Evolutionary conservation across 306 rosid species (phyloP), one percentile per base, ranked within the genome.

Genomic region (Adenanthera pavonina): DNA sequence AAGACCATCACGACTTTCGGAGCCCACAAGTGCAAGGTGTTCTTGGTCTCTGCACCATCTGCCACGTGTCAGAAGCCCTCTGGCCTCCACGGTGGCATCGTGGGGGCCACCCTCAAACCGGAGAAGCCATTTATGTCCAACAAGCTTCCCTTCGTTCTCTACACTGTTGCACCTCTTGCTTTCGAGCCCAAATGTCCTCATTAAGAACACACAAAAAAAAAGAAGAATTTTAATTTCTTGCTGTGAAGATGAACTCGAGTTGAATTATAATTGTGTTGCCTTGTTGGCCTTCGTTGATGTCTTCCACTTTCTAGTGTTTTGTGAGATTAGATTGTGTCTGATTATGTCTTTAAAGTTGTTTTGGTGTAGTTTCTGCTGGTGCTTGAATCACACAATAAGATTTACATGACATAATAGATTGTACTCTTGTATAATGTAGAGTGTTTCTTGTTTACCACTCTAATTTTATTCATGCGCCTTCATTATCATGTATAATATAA

Each of bases 111-210:
- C 3, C 87, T 91, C 11, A 83, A 72, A 82, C 91, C 97, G 0
- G 81, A 84, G 69, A 92, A 88, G 91, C 80, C 91, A 0, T 89
- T 76, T 51, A 1, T 71, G 19, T 61, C 69, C 17, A 5, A 83
- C 53, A 90, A 89, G 59, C 87, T 79, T 8, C 91, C 92, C 0
- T 91, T 84, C 60, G 1, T 87, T 4, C 95, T 93, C 46, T 95
- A 86, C 90, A 71, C 82, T 8, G 97, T 89, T 30, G 97, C 94
- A 13, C 97, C 97, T 11, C 83, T 95, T 46, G 94, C 97, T 33
- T 91, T 91, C 34, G 94, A 93, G 77, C 95, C 97, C 59, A 85
- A 81, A 7, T 93, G 99, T 73, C 81, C 87, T 0, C 74, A 25
- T 20, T 71, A 51, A 2, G 7, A 64, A 34, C 12, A 43, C 10